Base-by-base conservation (phyloP, 345 rosid species). In the Lumnitzera racemosa region DNA sequence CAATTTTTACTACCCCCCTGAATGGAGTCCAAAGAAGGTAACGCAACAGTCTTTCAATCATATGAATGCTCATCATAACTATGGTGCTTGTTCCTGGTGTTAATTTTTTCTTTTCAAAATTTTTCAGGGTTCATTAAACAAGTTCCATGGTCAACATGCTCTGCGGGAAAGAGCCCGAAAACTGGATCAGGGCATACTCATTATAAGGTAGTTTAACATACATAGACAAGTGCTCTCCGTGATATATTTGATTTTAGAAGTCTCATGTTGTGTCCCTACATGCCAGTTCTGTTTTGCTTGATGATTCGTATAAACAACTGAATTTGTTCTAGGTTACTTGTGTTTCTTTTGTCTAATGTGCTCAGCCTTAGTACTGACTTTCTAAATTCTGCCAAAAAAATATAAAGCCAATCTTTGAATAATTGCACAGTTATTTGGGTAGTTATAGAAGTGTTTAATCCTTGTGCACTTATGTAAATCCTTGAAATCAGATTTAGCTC, bases 131-230 rank as follows among this genome's bases (percentile, higher is more conserved):
- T 80, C 88, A 59, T 71, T 95, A 83, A 90, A 88, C 96, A 86
- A 88, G 83, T 95, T 90, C 71, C 89, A 95, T 67, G 96, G 99
- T 13, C 97, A 94, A 67, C 97, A 94, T 90, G 89, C 97, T 58
- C 67, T 88, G 49, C 71, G 96, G 76, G 99, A 88, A 76, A 83
- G 99, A 77, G 99, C 99, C 36, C 81, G 72, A 73, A 86, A 95
- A 65, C 12, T 95, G 63, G 96, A 86, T 72, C 91, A 88, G 74
- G 97, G 97, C 61, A 86, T 95, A 65, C 78, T 95, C 80, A 70
- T 95, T 64, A 95, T 90, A 74, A 90, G 97, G 91, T 84, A 82
- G 25, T 69, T 62, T 61, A 43, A 55, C 16, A 9, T 36, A 2
- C 61, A 11, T 55, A 67, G 15, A 12, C 49, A 1, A 31, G 13